These are phyloP conservation scores for Phialophora chinensis DNA, from an alignment of 2,329 filamentous ascomycete species.

Conservation along the genomic window DNA sequence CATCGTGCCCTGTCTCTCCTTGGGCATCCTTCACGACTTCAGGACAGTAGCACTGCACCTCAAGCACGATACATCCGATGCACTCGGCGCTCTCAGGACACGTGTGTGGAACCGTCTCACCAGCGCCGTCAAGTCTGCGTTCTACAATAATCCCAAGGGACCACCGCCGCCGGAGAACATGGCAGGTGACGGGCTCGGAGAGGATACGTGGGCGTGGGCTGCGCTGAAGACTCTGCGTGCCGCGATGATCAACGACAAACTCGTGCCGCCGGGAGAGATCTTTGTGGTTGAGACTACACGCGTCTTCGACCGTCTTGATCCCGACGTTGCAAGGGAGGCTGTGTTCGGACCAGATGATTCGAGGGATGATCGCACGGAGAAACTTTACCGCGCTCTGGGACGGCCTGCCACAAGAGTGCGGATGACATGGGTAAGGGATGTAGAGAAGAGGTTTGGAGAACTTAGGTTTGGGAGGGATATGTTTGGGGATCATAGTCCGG, in stretches of 20 bases:
- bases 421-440: conserved; percentile 72
- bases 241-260: conserved; percentile 71
- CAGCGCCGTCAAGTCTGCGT: conserved; percentile 49
- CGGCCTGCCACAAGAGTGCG: conserved; percentile 71
- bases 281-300: conserved; percentile 73
- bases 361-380: conserved; percentile 43
- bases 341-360: conserved; percentile 55
- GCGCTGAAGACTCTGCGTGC: conserved; percentile 70
- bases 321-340: conserved; percentile 43
- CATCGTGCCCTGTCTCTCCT: conserved; percentile 73
- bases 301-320: conserved; percentile 68
- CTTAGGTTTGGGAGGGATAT: conserved; percentile 74
- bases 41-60: conserved; percentile 74
- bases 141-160: conserved; percentile 39
- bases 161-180: conserved; percentile 52
- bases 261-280: conserved; percentile 77
- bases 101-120: conserved; percentile 71
- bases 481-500: conserved; percentile 77
- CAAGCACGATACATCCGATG: conserved; percentile 71
- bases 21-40: conserved; percentile 76
- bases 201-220: conserved; percentile 71
- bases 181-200: conserved; percentile 60
- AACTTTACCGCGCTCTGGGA: conserved; percentile 54
- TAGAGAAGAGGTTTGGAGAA: conserved; percentile 72
- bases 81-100: conserved; percentile 69